Evolutionary conservation across 2,329 filamentous ascomycete genomes (phyloP).

Genomic region (Colletotrichum godetiae): DNA sequence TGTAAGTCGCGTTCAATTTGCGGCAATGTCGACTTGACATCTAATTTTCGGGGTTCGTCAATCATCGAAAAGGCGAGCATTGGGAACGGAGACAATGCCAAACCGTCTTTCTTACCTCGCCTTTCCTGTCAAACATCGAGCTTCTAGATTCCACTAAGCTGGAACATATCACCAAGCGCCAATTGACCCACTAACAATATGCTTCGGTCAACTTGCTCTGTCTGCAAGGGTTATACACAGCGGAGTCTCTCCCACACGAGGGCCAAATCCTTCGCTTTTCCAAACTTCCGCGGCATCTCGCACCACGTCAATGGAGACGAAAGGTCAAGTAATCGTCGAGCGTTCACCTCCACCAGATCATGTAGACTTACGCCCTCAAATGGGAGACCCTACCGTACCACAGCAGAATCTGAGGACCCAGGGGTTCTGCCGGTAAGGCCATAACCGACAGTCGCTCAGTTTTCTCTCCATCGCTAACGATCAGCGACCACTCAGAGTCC

Average conservation of each 20-base stretch:
- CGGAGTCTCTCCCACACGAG: neutral
- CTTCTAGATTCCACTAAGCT: too few relatives aligned
- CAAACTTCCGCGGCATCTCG: neutral
- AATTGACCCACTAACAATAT: neutral
- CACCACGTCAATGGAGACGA: neutral
- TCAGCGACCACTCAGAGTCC: neutral
- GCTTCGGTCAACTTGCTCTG: neutral
- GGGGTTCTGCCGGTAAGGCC: neutral
- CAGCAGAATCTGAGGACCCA: neutral
- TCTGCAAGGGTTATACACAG: neutral
- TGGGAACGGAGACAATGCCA: neutral
- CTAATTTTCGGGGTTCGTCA: too few relatives aligned
- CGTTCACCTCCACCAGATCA: neutral
- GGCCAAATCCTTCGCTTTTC: neutral
- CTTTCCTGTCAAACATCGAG: neutral
- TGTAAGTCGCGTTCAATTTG: neutral
- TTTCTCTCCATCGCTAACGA: accelerated
- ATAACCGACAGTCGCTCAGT: accelerated
- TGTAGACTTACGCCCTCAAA: neutral
- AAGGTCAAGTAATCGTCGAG: neutral
- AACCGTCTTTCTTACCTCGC: neutral
- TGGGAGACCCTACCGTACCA: neutral
- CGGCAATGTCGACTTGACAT: too few relatives aligned
- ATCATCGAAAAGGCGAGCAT: neutral
- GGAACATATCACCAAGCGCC: neutral